phyloP scores from a whole-genome alignment of 345 rosid genomes.

The Melastoma malabathricum region DNA sequence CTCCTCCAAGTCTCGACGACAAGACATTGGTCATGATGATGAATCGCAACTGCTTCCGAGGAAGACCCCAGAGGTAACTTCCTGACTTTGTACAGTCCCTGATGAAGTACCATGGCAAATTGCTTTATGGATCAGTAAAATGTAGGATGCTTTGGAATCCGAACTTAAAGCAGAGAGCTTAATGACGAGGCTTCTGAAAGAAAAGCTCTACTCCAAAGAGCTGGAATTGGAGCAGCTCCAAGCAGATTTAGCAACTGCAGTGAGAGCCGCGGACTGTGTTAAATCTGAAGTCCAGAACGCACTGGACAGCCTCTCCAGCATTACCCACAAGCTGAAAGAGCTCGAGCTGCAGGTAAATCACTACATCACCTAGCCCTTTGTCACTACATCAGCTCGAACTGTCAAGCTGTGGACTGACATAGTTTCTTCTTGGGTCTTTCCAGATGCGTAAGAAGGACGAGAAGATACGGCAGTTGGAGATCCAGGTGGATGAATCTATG shows the following conservation, averaged over 20 bases:
- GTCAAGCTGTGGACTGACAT: background rate
- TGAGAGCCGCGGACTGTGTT: conserved; percentile 70
- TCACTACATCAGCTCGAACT: too few relatives aligned
- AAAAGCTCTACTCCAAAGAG: conserved; percentile 80
- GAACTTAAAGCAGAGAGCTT: conserved; percentile 68
- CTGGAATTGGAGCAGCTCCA: conserved; percentile 72
- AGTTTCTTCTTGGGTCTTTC: background rate
- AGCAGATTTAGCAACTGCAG: conserved; percentile 74
- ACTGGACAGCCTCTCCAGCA: conserved; percentile 55
- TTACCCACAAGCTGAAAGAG: conserved; percentile 56
- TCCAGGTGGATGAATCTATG: conserved; percentile 44
- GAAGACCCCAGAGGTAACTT: conserved; percentile 48
- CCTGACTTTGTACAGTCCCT: conserved; percentile 1
- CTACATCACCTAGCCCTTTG: background rate
- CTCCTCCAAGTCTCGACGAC: conserved; percentile 19
- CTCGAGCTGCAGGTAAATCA: conserved; percentile 66
- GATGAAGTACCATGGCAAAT: background rate
- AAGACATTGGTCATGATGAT: conserved; percentile 4
- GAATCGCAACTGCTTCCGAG: conserved; percentile 22
- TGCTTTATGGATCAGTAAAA: conserved; percentile 5
- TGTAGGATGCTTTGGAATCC: conserved; percentile 40
- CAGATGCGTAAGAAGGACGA: conserved; percentile 84
- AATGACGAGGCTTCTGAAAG: conserved; percentile 58
- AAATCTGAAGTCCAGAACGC: conserved; percentile 54
- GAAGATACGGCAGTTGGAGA: conserved; percentile 30